These are phyloP conservation scores for Chrysochromulina parva DNA, from an alignment of 78 protist genomes.

Conservation along the genomic window DNA sequence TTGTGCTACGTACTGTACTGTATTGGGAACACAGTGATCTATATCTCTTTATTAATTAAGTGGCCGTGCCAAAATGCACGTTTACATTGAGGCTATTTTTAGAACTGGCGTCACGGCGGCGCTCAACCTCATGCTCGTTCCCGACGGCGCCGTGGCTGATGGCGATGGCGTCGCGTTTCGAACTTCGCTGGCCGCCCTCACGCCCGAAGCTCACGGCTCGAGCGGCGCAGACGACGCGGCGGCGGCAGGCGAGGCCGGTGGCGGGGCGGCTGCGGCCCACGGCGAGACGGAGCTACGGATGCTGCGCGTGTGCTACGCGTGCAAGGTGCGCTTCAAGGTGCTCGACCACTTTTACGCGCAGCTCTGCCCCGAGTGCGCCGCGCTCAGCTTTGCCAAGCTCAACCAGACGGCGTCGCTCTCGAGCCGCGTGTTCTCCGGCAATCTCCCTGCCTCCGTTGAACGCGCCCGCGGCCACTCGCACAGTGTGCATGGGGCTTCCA, in stretches of 20 bases:
- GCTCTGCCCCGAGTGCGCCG: constrained; percentile 72
- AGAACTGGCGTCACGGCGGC: too few relatives aligned
- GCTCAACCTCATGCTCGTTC: not conserved
- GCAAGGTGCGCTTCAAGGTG: constrained; percentile 21
- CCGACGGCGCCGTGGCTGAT: not conserved
- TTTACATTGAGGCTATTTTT: too few relatives aligned
- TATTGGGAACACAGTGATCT: too few relatives aligned
- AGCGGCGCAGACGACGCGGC: not conserved
- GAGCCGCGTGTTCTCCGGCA: constrained; percentile 55
- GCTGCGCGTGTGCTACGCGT: constrained; percentile 52
- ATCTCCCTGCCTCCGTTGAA: constrained; percentile 61
- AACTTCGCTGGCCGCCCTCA: too few relatives aligned
- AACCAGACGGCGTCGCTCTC: constrained; percentile 19
- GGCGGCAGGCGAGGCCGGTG: not conserved
- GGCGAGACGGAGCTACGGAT: not conserved
- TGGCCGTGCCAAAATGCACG: too few relatives aligned
- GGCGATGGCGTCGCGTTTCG: not conserved
- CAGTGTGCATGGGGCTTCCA: constrained; percentile 39
- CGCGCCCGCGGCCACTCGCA: constrained; percentile 38
- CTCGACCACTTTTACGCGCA: constrained; percentile 60
- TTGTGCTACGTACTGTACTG: too few relatives aligned
- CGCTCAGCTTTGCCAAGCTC: constrained; percentile 59
- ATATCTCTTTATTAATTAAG: too few relatives aligned
- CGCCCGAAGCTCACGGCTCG: not conserved
- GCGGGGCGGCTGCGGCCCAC: not conserved